Evolutionary conservation across 2,329 filamentous ascomycete genomes (phyloP).

Genomic region (Xylaria sp.): DNA sequence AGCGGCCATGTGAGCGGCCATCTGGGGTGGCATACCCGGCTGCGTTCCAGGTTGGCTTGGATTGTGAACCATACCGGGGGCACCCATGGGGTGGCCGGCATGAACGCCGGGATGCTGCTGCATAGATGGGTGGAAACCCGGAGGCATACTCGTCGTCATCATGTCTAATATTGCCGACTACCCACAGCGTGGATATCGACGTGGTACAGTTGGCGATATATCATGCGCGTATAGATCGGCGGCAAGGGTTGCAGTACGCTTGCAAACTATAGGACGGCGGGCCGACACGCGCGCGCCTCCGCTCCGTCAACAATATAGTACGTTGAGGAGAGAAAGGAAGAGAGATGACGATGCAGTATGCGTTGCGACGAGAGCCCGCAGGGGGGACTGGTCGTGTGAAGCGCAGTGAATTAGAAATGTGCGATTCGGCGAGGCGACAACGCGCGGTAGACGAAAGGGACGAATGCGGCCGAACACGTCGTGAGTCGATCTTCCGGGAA

Average conservation of each 20-base stretch:
- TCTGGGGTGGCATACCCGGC: conserved; percentile 74
- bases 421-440: conserved; percentile 8
- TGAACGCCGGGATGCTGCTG: conserved; percentile 76
- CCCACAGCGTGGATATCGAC: conserved; percentile 72
- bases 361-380: conserved; percentile 4
- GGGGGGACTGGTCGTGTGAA: not conserved
- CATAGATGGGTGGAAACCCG: conserved; percentile 77
- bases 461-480: conserved; percentile 20
- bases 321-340: not conserved
- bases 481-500: not conserved
- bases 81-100: conserved; percentile 70
- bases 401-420: conserved; percentile 4
- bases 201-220: conserved; percentile 56
- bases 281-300: conserved; percentile 18
- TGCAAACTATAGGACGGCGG: conserved; percentile 31
- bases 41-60: conserved; percentile 76
- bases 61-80: conserved; percentile 72
- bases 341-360: conserved; percentile 7
- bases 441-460: not conserved
- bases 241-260: conserved; percentile 34
- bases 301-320: not conserved
- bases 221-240: conserved; percentile 55
- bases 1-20: conserved; percentile 74
- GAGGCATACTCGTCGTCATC: conserved; percentile 74
- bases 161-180: conserved; percentile 65